Percentiles rank a stretch among this genome's conserved stretches.
phyloP scores from a whole-genome alignment of 495 filamentous ascomycete genomes.

The Amphirosellinia nigrospora region DNA sequence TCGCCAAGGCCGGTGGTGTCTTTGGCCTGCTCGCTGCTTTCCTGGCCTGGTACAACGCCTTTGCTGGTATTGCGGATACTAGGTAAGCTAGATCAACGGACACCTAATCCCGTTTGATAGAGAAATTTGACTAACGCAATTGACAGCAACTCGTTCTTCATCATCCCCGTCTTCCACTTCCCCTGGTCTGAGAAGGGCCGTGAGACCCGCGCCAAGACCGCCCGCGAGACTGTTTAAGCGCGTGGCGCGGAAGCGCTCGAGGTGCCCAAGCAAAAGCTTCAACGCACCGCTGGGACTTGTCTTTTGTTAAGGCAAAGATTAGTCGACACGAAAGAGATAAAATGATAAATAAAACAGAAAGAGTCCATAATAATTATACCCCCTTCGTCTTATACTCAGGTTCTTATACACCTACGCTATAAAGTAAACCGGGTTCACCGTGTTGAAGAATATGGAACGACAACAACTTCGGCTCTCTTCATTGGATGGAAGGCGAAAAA shows the following conservation, averaged over 20 bases:
- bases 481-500: not conserved
- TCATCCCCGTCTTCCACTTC: slow-evolving; percentile 94
- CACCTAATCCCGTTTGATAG: not conserved
- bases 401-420: not conserved
- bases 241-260: not conserved
- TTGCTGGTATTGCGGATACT: slow-evolving; percentile 94
- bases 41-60: slow-evolving; percentile 94
- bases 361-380: slow-evolving; percentile 10
- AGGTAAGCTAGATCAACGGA: slow-evolving; percentile 59
- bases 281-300: not conserved
- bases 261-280: not conserved
- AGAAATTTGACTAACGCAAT: slow-evolving; percentile 26
- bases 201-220: slow-evolving; percentile 54
- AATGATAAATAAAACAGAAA: not conserved
- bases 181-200: slow-evolving; percentile 93
- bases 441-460: not conserved
- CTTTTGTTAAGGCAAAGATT: not conserved
- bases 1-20: slow-evolving; percentile 81
- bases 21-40: slow-evolving; percentile 92
- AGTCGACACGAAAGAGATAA: not conserved
- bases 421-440: not conserved
- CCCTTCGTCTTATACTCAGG: not conserved
- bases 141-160: slow-evolving; percentile 85
- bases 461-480: not conserved
- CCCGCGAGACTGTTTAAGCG: slow-evolving; percentile 42